These are phyloP conservation scores for Auricularia auricula-judae DNA, from an alignment of 768 basidiomycete genomes.

Conservation along the genomic window DNA sequence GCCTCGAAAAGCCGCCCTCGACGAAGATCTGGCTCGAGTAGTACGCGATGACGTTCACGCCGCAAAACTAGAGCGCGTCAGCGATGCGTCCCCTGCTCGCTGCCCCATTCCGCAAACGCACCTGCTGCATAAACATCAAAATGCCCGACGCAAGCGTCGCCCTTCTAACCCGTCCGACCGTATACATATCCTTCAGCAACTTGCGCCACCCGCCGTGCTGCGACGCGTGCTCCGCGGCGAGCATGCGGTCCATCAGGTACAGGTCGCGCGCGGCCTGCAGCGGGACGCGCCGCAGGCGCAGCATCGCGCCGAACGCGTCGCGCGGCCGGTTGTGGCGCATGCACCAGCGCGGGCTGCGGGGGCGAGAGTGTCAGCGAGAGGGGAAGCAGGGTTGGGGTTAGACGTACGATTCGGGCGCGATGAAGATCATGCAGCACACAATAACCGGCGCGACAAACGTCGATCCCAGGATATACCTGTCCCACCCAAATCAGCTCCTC, in stretches of 20 bases:
- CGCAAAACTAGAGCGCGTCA: constrained; percentile 40
- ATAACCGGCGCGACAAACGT: constrained; percentile 12
- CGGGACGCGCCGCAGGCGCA: constrained; percentile 53
- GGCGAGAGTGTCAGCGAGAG: neutral
- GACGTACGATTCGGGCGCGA: constrained; percentile 43
- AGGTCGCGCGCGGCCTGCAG: constrained; percentile 75
- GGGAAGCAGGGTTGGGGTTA: neutral
- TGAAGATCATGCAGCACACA: constrained; percentile 32
- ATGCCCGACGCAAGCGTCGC: constrained; percentile 50
- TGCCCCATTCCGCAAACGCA: neutral
- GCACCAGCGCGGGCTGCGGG: constrained; percentile 55
- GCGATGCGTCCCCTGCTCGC: too few species aligned
- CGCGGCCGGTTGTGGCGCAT: constrained; percentile 67
- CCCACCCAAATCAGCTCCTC: neutral
- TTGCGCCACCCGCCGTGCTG: constrained; percentile 40
- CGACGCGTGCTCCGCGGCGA: constrained; percentile 41
- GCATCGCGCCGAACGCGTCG: constrained; percentile 50
- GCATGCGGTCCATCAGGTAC: constrained; percentile 30
- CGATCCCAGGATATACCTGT: neutral
- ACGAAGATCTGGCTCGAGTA: constrained; percentile 72
- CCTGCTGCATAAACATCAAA: constrained; percentile 70
- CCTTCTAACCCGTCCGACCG: constrained; percentile 59
- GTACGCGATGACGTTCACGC: constrained; percentile 72
- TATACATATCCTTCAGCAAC: constrained; percentile 48
- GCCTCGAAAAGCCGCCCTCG: constrained; percentile 41